phyloP scores from a whole-genome alignment of 2,329 filamentous ascomycete genomes.

The Eurotiales sp. region DNA sequence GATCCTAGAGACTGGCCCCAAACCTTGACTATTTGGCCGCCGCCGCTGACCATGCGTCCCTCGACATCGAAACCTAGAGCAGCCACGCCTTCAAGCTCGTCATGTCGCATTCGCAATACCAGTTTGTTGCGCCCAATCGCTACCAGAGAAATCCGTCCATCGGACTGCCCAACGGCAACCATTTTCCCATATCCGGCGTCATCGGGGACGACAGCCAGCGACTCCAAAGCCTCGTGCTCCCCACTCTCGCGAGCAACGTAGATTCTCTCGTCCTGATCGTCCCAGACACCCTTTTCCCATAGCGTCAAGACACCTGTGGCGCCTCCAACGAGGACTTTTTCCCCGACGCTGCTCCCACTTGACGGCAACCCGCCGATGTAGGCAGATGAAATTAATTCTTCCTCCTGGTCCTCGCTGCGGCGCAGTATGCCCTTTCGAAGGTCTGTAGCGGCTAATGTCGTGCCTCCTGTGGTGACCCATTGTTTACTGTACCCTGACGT shows the following conservation, averaged over 20 bases:
- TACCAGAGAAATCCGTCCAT: conserved; percentile 74
- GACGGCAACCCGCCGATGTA: conserved; percentile 74
- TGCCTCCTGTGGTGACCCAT: conserved; percentile 90
- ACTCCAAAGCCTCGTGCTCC: conserved; percentile 75
- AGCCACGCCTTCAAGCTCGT: conserved; percentile 82
- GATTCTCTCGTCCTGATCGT: conserved; percentile 88
- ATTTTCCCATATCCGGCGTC: conserved; percentile 61
- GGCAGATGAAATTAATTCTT: conserved; percentile 78
- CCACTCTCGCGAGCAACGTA: conserved; percentile 62
- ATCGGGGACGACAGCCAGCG: conserved; percentile 68
- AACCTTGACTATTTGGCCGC: conserved; percentile 80
- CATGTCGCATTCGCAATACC: conserved; percentile 65
- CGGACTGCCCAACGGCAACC: conserved; percentile 74
- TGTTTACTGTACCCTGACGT: conserved; percentile 90
- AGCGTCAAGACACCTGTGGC: conserved; percentile 79
- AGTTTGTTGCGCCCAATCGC: conserved; percentile 71
- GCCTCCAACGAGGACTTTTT: conserved; percentile 72
- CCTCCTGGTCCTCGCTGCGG: conserved; percentile 90
- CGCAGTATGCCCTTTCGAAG: conserved; percentile 80
- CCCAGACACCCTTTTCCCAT: conserved; percentile 94
- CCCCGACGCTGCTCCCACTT: conserved; percentile 62
- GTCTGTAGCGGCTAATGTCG: conserved; percentile 86
- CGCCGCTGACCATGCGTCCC: conserved; percentile 83
- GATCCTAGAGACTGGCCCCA: conserved; percentile 56
- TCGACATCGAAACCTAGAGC: conserved; percentile 79